Conservation (phyloP, 2,329 filamentous ascomycete genomes). For the Diaporthe citri region DNA sequence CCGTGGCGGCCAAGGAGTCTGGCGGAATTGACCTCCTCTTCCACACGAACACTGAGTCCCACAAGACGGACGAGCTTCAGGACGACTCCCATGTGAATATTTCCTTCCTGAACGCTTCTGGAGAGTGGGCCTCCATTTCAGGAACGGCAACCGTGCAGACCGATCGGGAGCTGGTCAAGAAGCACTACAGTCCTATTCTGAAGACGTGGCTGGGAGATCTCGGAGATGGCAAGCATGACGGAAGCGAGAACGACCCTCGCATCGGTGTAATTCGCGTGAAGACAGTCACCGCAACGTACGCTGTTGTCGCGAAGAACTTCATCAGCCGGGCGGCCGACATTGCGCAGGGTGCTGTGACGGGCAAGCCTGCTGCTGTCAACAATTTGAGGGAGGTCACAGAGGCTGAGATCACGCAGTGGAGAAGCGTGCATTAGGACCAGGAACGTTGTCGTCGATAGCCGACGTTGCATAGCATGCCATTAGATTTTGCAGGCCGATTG, state of each 20-base stretch:
- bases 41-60: constrained; percentile 90
- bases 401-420: constrained; percentile 74
- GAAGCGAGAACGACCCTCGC: constrained; percentile 83
- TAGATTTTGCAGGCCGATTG: background rate
- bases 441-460: background rate
- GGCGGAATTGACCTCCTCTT: constrained; percentile 87
- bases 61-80: constrained; percentile 86
- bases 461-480: constrained; percentile 6
- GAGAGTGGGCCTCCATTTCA: constrained; percentile 90
- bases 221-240: constrained; percentile 85
- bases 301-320: constrained; percentile 72
- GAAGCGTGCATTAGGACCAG: constrained; percentile 50
- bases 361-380: constrained; percentile 79
- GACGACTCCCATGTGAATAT: constrained; percentile 83
- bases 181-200: constrained; percentile 79
- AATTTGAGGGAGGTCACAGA: constrained; percentile 80
- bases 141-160: constrained; percentile 78
- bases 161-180: constrained; percentile 75
- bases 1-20: constrained; percentile 82
- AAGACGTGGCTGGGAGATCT: constrained; percentile 92
- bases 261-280: constrained; percentile 85
- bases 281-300: constrained; percentile 79
- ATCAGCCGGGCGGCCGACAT: constrained; percentile 77
- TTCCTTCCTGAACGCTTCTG: constrained; percentile 79
- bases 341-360: constrained; percentile 80